Conservation (phyloP, 805 yeast species). For the Myxozyma mucilagina region DNA sequence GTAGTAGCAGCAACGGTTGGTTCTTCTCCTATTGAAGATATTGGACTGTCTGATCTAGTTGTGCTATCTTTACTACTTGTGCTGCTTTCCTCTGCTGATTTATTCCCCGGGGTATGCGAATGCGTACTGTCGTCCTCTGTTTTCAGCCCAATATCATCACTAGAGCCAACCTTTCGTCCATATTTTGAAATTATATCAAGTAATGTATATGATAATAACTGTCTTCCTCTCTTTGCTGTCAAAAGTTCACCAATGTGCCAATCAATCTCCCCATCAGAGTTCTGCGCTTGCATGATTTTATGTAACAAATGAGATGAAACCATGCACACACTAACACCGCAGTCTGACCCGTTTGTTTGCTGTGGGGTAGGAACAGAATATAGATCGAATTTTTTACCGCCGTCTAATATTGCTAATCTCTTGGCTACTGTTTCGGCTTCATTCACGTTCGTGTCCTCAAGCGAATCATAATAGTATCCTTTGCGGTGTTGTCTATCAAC, state of each 20-base stretch:
- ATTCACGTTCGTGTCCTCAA: conserved; percentile 48
- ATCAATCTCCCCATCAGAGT: conserved; percentile 1
- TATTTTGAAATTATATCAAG: conserved; percentile 21
- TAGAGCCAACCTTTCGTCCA: conserved; percentile 18
- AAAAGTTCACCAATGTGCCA: conserved; percentile 5
- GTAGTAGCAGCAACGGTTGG: background rate
- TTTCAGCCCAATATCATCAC: conserved; percentile 3
- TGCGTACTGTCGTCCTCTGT: background rate
- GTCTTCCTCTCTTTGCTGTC: conserved; percentile 19
- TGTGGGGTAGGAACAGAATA: conserved; percentile 24
- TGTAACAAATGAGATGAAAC: conserved; percentile 25
- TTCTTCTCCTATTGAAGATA: background rate
- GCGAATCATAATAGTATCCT: conserved; percentile 61
- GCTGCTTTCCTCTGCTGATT: background rate
- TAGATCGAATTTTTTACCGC: background rate
- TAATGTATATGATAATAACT: conserved; percentile 24
- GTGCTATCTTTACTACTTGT: background rate
- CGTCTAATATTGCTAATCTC: conserved; percentile 38
- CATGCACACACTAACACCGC: conserved; percentile 35
- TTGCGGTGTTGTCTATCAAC: conserved; percentile 50
- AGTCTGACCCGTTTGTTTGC: conserved; percentile 33
- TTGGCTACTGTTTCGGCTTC: conserved; percentile 42
- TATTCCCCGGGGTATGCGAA: background rate
- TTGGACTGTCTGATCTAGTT: background rate
- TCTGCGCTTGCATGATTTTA: conserved; percentile 5